Evolutionary conservation across 208 protist genomes (phyloP).

Genomic region (Crithidia sp.): DNA sequence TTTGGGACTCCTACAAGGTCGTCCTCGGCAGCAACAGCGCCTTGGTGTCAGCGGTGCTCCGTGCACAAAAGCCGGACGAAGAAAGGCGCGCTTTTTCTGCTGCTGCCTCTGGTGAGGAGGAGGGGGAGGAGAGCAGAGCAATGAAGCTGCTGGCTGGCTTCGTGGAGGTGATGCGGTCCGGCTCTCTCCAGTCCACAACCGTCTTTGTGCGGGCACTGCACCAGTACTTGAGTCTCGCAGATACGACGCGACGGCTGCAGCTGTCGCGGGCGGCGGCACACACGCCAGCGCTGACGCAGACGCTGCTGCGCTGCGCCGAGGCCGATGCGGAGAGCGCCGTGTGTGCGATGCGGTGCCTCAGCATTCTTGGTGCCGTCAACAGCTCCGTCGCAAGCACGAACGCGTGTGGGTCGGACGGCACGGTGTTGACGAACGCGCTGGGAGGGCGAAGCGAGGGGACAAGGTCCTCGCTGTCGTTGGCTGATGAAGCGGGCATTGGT

Average conservation of each 20-base stretch:
- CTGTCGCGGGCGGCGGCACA: conserved; percentile 56
- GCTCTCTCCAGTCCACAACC: conserved; percentile 75
- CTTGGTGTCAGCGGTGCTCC: conserved; percentile 37
- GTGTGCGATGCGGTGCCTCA: conserved; percentile 70
- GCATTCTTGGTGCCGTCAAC: conserved; percentile 72
- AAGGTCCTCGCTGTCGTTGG: not conserved
- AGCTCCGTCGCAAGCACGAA: too few relatives aligned
- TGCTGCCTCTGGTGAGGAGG: not conserved
- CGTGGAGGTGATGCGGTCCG: conserved; percentile 65
- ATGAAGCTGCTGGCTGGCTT: conserved; percentile 48
- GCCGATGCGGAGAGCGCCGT: conserved; percentile 46
- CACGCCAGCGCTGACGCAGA: conserved; percentile 57
- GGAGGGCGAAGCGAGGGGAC: not conserved
- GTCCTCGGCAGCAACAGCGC: conserved; percentile 58
- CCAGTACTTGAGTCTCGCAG: conserved; percentile 57
- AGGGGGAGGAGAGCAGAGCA: not conserved
- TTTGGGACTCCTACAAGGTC: conserved; percentile 75
- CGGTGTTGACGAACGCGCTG: not conserved
- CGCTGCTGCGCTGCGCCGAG: conserved; percentile 64
- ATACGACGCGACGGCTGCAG: conserved; percentile 37
- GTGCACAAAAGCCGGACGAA: conserved; percentile 1
- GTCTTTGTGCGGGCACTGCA: conserved; percentile 80
- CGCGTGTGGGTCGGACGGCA: not conserved
- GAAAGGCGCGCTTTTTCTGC: not conserved
- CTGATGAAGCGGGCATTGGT: not conserved